Evolutionary conservation across 2,329 filamentous ascomycete genomes (phyloP).

Genomic region (Apiospora saccharicola): DNA sequence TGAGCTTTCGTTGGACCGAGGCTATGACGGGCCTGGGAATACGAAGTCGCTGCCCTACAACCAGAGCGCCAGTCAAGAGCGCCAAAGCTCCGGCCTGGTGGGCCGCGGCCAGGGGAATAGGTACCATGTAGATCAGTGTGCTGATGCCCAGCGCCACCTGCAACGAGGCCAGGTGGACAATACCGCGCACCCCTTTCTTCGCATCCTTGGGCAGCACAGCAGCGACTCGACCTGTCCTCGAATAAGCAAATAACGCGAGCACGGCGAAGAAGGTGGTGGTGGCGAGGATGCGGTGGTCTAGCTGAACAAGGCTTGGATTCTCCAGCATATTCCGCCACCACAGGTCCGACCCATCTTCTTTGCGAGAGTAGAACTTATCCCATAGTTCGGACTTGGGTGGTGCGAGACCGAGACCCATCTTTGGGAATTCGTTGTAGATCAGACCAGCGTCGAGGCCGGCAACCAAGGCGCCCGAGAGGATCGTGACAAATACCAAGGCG

Average conservation of each 20-base stretch:
- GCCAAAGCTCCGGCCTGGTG: conserved; percentile 93
- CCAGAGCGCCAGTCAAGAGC: conserved; percentile 80
- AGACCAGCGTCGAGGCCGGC: conserved; percentile 94
- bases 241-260: conserved; percentile 81
- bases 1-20: conserved; percentile 61
- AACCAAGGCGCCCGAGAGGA: conserved; percentile 92
- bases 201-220: conserved; percentile 68
- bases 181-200: conserved; percentile 74
- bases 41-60: conserved; percentile 81
- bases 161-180: conserved; percentile 81
- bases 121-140: conserved; percentile 93
- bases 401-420: conserved; percentile 85
- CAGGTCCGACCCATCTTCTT: conserved; percentile 79
- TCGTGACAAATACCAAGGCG: conserved; percentile 83
- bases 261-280: conserved; percentile 87
- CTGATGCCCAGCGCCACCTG: conserved; percentile 89
- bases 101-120: conserved; percentile 83
- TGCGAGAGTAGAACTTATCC: conserved; percentile 84
- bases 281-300: conserved; percentile 93
- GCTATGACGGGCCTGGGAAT: conserved; percentile 71
- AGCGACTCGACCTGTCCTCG: conserved; percentile 68
- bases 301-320: conserved; percentile 93
- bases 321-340: conserved; percentile 98
- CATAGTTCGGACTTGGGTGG: conserved; percentile 86
- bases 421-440: conserved; percentile 99